Evolutionary conservation across 2,329 filamentous ascomycete genomes (phyloP).

Genomic region (Pseudogymnoascus sp.): DNA sequence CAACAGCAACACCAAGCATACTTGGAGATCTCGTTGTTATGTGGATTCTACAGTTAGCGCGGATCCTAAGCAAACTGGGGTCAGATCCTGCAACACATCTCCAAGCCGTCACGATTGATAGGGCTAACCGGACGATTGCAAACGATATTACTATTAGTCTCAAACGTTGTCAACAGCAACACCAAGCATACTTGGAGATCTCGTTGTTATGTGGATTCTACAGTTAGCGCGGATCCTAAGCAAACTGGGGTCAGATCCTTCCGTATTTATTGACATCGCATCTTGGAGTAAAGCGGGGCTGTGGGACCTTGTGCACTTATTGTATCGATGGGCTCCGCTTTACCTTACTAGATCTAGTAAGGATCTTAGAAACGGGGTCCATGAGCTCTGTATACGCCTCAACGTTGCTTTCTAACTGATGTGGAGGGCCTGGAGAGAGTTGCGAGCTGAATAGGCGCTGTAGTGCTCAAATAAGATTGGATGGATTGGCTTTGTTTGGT

Average conservation of each 20-base stretch:
- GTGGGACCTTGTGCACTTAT: neutral
- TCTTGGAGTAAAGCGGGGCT: neutral
- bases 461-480: neutral
- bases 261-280: neutral
- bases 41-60: neutral
- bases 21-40: neutral
- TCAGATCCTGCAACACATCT: no score
- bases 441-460: neutral
- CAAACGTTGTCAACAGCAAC: neutral
- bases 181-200: neutral
- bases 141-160: neutral
- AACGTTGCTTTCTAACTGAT: neutral
- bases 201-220: neutral
- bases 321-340: neutral
- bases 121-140: neutral
- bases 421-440: neutral
- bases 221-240: neutral
- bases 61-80: neutral
- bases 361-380: neutral
- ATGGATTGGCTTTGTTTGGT: neutral
- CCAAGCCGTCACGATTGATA: neutral
- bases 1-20: neutral
- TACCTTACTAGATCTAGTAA: neutral
- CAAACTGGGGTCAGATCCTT: neutral
- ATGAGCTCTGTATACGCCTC: neutral